Conservation (phyloP, 495 filamentous ascomycete genomes). For the Aspergillus haitiensis region DNA sequence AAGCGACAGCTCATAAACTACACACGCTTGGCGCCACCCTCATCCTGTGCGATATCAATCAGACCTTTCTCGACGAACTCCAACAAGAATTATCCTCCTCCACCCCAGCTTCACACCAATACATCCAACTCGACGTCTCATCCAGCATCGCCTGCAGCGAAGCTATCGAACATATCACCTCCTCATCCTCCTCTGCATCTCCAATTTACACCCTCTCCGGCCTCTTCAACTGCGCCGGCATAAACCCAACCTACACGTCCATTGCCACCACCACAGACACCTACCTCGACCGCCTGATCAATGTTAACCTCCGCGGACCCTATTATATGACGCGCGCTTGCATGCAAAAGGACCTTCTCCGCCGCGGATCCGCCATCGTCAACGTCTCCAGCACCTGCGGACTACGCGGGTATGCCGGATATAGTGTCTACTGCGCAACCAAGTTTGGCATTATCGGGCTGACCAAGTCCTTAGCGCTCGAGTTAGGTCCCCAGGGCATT, state of each 20-base stretch:
- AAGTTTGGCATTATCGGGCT: slow-evolving; percentile 57
- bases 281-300: slow-evolving; percentile 17
- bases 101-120: slow-evolving; percentile 21
- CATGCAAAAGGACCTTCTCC: slow-evolving; percentile 15
- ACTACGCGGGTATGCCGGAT: slow-evolving; percentile 34
- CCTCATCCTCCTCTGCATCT: slow-evolving; percentile 27
- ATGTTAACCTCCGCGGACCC: slow-evolving; percentile 20
- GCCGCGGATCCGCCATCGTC: slow-evolving; percentile 27
- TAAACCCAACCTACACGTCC: slow-evolving; percentile 49
- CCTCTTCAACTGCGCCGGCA: slow-evolving; percentile 55
- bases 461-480: slow-evolving; percentile 55
- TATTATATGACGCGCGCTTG: slow-evolving; percentile 18
- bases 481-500: slow-evolving; percentile 53
- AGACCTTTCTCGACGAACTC: slow-evolving; percentile 26
- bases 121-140: slow-evolving; percentile 39
- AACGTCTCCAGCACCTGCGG: slow-evolving; percentile 51
- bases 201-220: slow-evolving; percentile 35
- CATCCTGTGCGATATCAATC: slow-evolving; percentile 47
- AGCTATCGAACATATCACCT: slow-evolving; percentile 9
- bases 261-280: slow-evolving; percentile 31
- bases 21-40: slow-evolving; percentile 43
- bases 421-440: slow-evolving; percentile 52
- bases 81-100: slow-evolving; percentile 12
- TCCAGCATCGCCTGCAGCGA: slow-evolving; percentile 15
- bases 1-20: slow-evolving; percentile 47